Conservation (phyloP, 805 yeast species). For the Candida sanyiensis region DNA sequence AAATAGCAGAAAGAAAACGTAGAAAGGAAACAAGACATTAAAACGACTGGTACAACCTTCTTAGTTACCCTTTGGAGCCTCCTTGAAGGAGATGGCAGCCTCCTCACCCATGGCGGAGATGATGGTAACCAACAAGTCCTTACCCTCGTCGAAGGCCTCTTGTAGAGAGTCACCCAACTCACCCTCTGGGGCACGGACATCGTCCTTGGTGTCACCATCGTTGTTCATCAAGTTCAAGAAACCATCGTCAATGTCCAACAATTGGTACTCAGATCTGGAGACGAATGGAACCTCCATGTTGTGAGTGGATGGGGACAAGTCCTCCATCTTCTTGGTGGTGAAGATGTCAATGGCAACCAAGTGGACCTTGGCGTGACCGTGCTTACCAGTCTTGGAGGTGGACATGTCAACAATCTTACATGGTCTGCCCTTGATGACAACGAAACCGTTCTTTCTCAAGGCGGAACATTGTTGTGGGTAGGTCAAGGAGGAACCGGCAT, state of each 20-base stretch:
- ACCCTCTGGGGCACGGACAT: conserved; percentile 97
- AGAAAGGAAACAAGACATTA: conserved; percentile 1
- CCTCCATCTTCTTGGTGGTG: conserved; percentile 99
- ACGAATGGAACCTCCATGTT: conserved; percentile 99
- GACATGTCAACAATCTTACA: conserved; percentile 99
- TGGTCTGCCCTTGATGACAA: conserved; percentile 97
- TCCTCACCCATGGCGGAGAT: conserved; percentile 99
- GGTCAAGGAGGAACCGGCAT: conserved; percentile 97
- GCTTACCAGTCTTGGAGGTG: conserved; percentile 99
- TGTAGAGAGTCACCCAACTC: conserved; percentile 93
- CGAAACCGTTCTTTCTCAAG: conserved; percentile 99
- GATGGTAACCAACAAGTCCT: conserved; percentile 94
- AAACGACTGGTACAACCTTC: background rate
- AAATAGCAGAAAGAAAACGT: conserved; percentile 5
- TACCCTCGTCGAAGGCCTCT: conserved; percentile 94
- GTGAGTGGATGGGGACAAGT: conserved; percentile 99
- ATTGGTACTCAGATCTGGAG: conserved; percentile 91
- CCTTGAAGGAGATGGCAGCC: conserved; percentile 98
- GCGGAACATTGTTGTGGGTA: conserved; percentile 99
- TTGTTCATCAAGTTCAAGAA: conserved; percentile 92
- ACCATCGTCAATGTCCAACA: conserved; percentile 97
- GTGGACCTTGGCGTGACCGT: conserved; percentile 99
- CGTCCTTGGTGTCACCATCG: conserved; percentile 99
- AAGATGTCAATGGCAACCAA: conserved; percentile 98
- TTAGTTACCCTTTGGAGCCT: conserved; percentile 69